phyloP scores from a whole-genome alignment of 768 basidiomycete species.

The Pleurotus tuoliensis region DNA sequence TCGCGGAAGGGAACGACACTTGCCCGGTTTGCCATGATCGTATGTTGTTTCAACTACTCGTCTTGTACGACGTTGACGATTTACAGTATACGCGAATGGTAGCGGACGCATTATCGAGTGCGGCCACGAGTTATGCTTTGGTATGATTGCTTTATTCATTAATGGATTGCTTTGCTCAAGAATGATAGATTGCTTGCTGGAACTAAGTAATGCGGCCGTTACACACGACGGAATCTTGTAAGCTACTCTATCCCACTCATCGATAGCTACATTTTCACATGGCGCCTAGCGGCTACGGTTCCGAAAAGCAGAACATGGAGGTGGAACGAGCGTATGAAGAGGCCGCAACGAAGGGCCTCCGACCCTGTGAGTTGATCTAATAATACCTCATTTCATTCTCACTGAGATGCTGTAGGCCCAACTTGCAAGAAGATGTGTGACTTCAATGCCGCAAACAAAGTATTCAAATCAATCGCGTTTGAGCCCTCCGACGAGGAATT shows the following conservation, averaged over 20 bases:
- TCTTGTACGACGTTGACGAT: not conserved
- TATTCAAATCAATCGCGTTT: constrained; percentile 67
- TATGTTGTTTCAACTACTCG: constrained; percentile 21
- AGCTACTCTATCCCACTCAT: constrained; percentile 14
- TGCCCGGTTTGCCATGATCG: constrained; percentile 72
- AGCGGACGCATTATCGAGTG: constrained; percentile 63
- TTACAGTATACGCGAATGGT: constrained; percentile 40
- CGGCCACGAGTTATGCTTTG: constrained; percentile 62
- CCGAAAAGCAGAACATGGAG: constrained; percentile 30
- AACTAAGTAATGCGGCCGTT: constrained; percentile 47
- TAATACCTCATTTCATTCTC: not conserved
- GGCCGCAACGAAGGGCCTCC: constrained; percentile 55
- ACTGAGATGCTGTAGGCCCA: constrained; percentile 39
- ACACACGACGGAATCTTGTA: constrained; percentile 61
- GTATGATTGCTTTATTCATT: constrained; percentile 25
- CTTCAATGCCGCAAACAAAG: constrained; percentile 34
- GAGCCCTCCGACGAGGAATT: constrained; percentile 63
- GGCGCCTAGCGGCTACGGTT: constrained; percentile 36
- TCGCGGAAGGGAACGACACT: constrained; percentile 35
- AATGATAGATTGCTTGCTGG: constrained; percentile 48
- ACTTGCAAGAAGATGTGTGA: constrained; percentile 67
- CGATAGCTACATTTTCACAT: constrained; percentile 1
- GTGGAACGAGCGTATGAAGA: constrained; percentile 48
- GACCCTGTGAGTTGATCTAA: constrained; percentile 46
- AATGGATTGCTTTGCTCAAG: not conserved